Percentiles rank a stretch among this genome's conserved stretches.
phyloP scores from a whole-genome alignment of 2,329 filamentous ascomycete species.

The Pseudocercospora fuligena region DNA sequence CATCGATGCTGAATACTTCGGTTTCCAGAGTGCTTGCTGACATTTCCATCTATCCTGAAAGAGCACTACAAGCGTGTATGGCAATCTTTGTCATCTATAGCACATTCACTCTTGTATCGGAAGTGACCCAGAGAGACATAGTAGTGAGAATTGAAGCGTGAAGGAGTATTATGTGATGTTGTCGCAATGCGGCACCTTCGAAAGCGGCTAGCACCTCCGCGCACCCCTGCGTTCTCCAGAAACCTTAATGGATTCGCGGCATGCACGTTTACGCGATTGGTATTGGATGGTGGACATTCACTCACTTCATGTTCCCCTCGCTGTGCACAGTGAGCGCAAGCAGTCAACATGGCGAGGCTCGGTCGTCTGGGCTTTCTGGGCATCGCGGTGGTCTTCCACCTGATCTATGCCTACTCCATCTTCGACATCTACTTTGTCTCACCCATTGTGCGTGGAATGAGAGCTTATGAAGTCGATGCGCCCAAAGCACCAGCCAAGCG shows the following conservation, averaged over 20 bases:
- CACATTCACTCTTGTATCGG: too few species aligned
- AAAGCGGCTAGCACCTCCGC: neutral
- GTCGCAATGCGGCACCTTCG: neutral
- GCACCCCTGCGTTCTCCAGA: neutral
- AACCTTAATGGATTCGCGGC: neutral
- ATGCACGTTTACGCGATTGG: neutral
- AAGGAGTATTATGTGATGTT: neutral
- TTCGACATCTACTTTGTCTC: conserved; percentile 99
- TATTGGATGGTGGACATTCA: neutral
- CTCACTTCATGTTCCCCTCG: neutral
- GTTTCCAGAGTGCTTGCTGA: too few species aligned
- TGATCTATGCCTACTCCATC: conserved; percentile 92
- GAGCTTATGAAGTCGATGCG: conserved; percentile 72
- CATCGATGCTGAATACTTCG: too few species aligned
- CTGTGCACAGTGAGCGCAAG: neutral
- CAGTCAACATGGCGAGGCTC: conserved; percentile 56
- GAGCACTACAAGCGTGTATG: too few species aligned
- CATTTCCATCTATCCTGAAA: too few species aligned
- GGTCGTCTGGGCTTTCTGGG: conserved; percentile 82
- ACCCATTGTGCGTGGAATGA: conserved; percentile 95
- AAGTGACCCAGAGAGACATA: too few species aligned
- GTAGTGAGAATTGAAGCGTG: too few species aligned
- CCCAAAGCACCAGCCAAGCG: conserved; percentile 79
- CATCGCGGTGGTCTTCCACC: conserved; percentile 87
- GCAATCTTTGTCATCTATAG: too few species aligned